Evolutionary conservation across 805 yeast species (phyloP).

Genomic region (Ogataea corticis): DNA sequence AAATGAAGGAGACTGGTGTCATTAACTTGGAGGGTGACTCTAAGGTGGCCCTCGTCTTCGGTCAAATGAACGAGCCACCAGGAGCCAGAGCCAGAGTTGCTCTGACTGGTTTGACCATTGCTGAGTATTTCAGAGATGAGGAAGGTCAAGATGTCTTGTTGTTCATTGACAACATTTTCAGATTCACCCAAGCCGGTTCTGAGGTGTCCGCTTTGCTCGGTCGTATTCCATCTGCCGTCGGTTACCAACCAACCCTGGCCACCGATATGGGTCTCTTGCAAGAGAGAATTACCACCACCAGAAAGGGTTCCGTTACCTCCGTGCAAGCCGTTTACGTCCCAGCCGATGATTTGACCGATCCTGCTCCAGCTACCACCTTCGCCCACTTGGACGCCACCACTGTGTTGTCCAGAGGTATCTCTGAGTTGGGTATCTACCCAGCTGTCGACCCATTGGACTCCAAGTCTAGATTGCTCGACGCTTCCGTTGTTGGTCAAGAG

Average conservation of each 20-base stretch:
- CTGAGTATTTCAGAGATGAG: constrained; percentile 99
- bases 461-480: constrained; percentile 97
- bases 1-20: constrained; percentile 99
- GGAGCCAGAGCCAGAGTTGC: constrained; percentile 99
- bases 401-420: constrained; percentile 98
- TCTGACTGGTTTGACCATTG: constrained; percentile 98
- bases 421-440: constrained; percentile 99
- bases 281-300: constrained; percentile 99
- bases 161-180: constrained; percentile 99
- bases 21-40: constrained; percentile 99
- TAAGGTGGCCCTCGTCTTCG: constrained; percentile 98
- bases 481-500: constrained; percentile 96
- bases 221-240: constrained; percentile 99
- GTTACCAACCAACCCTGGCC: constrained; percentile 99
- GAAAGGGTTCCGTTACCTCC: constrained; percentile 99
- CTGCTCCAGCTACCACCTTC: constrained; percentile 99
- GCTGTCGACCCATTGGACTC: constrained; percentile 99
- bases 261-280: constrained; percentile 99
- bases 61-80: constrained; percentile 99
- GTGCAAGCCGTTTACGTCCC: constrained; percentile 99
- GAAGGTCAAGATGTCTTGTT: constrained; percentile 99
- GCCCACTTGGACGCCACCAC: constrained; percentile 99
- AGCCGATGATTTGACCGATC: constrained; percentile 99
- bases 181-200: constrained; percentile 99
- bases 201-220: constrained; percentile 99